A percentile compares a stretch with the other conserved stretches of the same genome.
Evolutionary conservation across 371 early-diverging fungal genomes (phyloP).

Genomic region (Furculomyces boomerangus): DNA sequence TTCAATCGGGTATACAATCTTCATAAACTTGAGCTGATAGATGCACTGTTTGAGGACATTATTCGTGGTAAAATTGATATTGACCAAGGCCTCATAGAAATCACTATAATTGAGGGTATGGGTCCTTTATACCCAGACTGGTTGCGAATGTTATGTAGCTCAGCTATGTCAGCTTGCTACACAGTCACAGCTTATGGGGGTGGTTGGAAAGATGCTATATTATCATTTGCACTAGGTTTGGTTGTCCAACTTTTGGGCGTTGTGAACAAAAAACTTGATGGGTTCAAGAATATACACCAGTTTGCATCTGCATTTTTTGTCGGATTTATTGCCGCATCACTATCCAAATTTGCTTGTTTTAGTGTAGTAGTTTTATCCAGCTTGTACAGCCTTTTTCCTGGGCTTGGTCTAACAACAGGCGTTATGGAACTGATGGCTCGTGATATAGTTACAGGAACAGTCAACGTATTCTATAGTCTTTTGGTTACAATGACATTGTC

Average conservation of each 20-base stretch:
- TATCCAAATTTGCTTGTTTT: slow-evolving; percentile 18
- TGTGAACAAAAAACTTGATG: slow-evolving; percentile 34
- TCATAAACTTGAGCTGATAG: slow-evolving; percentile 38
- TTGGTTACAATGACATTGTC: slow-evolving; percentile 49
- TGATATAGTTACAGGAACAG: slow-evolving; percentile 60
- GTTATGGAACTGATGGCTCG: slow-evolving; percentile 66
- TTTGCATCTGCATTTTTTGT: slow-evolving; percentile 12
- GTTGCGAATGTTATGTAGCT: slow-evolving; percentile 13
- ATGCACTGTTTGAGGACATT: slow-evolving; percentile 33
- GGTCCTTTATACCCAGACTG: slow-evolving; percentile 16
- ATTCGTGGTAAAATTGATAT: slow-evolving; percentile 25
- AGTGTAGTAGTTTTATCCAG: slow-evolving; percentile 37
- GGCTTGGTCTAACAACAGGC: slow-evolving; percentile 43
- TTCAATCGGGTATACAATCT: slow-evolving; percentile 38
- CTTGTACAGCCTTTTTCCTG: slow-evolving; percentile 47
- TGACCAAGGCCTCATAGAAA: slow-evolving; percentile 6
- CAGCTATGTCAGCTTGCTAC: slow-evolving; percentile 27
- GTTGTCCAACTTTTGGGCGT: slow-evolving; percentile 33
- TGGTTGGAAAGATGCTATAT: slow-evolving; percentile 39
- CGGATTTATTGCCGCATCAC: slow-evolving; percentile 13
- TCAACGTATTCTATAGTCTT: slow-evolving; percentile 61
- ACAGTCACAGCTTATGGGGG: slow-evolving; percentile 42
- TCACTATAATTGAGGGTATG: slow-evolving; percentile 11
- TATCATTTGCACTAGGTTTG: slow-evolving; percentile 34
- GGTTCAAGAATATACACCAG: slow-evolving; percentile 26